phyloP scores from a whole-genome alignment of 305 asterid species.

The Rubia peregrina region DNA sequence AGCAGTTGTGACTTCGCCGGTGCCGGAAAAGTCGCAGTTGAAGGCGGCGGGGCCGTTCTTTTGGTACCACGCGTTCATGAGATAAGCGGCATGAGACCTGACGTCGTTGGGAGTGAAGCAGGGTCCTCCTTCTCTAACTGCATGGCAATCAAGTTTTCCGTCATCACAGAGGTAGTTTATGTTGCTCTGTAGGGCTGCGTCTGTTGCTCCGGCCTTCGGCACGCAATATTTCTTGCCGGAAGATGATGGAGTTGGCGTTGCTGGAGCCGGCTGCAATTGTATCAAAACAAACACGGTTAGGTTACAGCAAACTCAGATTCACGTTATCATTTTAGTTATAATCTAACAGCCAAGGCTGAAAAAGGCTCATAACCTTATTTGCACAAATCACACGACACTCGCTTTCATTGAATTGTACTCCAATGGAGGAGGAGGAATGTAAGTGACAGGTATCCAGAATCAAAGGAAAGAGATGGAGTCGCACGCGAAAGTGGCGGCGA shows the following conservation, averaged over 20 bases:
- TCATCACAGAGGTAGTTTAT: constrained; percentile 53
- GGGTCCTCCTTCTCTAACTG: constrained; percentile 46
- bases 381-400: no score
- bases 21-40: constrained; percentile 49
- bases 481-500: no score
- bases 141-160: constrained; percentile 44
- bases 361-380: no score
- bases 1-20: constrained; percentile 28
- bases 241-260: constrained; percentile 21
- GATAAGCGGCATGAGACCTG: constrained; percentile 15
- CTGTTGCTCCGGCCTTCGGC: constrained; percentile 34
- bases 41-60: constrained; percentile 29
- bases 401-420: no score
- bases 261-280: constrained; percentile 14
- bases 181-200: constrained; percentile 33
- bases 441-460: no score
- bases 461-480: no score
- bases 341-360: no score
- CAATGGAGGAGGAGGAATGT: no score
- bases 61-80: constrained; percentile 22
- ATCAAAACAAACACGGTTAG: no score
- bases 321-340: no score
- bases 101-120: constrained; percentile 41
- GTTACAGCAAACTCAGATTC: no score
- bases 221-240: constrained; percentile 50